Evolutionary conservation across 208 protist genomes (phyloP), one percentile per base, ranked within the genome.

Genomic region (Trypanosoma lewisi): DNA sequence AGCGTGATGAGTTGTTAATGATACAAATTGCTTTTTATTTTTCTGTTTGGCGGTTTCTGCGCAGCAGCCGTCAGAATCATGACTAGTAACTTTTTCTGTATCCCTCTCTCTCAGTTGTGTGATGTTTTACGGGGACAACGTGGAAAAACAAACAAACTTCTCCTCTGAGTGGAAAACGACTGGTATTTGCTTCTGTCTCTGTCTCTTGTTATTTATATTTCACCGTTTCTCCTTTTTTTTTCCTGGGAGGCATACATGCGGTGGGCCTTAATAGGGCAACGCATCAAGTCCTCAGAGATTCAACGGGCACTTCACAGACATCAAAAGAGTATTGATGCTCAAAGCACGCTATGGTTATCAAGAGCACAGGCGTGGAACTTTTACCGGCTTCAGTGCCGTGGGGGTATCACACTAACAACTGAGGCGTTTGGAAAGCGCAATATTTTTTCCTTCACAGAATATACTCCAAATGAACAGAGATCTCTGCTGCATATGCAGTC

Each of bases 331-430:
- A 70, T 70, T 48, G 16, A 44, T 34, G 63, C 63, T 48, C 33
- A 70, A 62, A 70, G 63, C 19, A 25, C n/a, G 37, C 28, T 70
- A 21, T 70, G 63, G 63, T 54, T 70, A 17, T 70, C 63, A 27
- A 30, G n/a, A 28, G 14, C 31, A 8, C 63, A 70, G 36, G 63
- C 63, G n/a, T 7, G 33, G 39, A 44, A 6, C 37, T 31, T 50
- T 28, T 70, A 70, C 45, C 3, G 55, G 7, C 23, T 70, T 42
- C 52, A 48, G 3, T 70, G 63, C 36, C 55, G 34, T 53, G 63
- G 55, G 8, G 63, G 63, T 1, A 16, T 70, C 33, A 37, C 36
- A 21, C 34, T 70, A 17, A 23, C 8, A 17, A 30, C 41, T 16
- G 36, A 54, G 4, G 1, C 33, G 4, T n/a, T 60, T 63, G 51